These are phyloP conservation scores for Cucumis hystrix DNA, from an alignment of 306 rosid genomes.

Conservation along the genomic window DNA sequence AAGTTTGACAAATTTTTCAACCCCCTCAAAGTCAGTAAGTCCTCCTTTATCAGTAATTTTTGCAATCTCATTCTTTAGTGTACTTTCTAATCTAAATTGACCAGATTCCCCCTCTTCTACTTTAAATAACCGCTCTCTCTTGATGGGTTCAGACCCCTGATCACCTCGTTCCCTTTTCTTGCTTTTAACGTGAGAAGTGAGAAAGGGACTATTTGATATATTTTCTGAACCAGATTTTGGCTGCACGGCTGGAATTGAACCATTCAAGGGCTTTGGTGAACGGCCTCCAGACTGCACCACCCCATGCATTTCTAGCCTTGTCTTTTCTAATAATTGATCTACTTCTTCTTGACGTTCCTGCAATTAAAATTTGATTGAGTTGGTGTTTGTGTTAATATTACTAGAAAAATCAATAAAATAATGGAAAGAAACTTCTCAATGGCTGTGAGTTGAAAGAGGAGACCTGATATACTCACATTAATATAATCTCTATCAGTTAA, in stretches of 20 bases:
- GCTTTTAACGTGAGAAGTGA: constrained; percentile 50
- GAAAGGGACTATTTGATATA: constrained; percentile 48
- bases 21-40: constrained; percentile 56
- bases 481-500: constrained; percentile 68
- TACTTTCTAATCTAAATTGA: constrained; percentile 37
- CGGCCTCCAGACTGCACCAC: constrained; percentile 89
- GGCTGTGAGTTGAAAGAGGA: not conserved
- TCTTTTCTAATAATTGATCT: constrained; percentile 60
- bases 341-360: constrained; percentile 92
- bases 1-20: constrained; percentile 68
- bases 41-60: constrained; percentile 73
- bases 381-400: not conserved
- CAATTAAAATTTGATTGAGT: not conserved
- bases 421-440: not conserved
- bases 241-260: constrained; percentile 55
- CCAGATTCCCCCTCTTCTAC: constrained; percentile 56
- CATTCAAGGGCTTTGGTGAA: constrained; percentile 80
- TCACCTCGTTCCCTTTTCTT: constrained; percentile 77
- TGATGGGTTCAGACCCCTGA: constrained; percentile 45
- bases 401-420: not conserved
- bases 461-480: constrained; percentile 43
- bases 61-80: constrained; percentile 48
- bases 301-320: constrained; percentile 84
- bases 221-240: constrained; percentile 67
- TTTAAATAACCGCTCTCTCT: constrained; percentile 45